Base-by-base conservation (phyloP, 1,284 basidiomycete genomes). In the Termitomyces sp. region DNA sequence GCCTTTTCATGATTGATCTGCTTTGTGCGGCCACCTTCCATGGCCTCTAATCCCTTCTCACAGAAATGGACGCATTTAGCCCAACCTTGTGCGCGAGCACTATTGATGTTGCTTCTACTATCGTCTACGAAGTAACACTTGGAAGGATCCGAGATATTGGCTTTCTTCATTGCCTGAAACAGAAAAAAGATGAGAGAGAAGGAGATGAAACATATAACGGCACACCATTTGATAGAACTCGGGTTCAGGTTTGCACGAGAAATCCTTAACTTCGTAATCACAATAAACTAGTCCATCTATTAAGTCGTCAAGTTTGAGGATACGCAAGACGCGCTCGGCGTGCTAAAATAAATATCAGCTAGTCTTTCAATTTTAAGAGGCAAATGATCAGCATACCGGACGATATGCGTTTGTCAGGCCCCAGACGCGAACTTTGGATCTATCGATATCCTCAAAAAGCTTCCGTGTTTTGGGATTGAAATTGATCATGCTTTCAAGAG, bases 251-350 rank as follows among this genome's bases (percentile, higher is more conserved):
- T 95, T 95, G 74, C 92, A 94, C 5, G 78, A 76, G 68, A 95
- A 92, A 57, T 87, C 68, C 13, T 79, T 75, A 38, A 81, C 64
- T 7, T 76, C 70, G 62, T 95, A 95, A 70, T 95, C 85, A 65
- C 92, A 95, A 65, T 77, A 95, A 8, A 92, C 80, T 13, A 94
- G 68, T 12, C 83, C 90, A 62, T 95, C 92, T 54, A 95, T 75
- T 49, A 85, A 80, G 64, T 92, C 87, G 17, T 83, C 79, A 12
- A 95, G 70, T 46, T 82, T 75, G 38, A 95, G 75, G 33, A 94
- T 89, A 9, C 76, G 74, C 47, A 95, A 77, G 1, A 94, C 92
- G 28, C 93, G 81, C 60, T 81, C 73, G 5, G 93, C 92, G 67
- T 94, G 92, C 87, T 93, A 43, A 6, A 39, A 13, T 7, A 33